phyloP scores from a whole-genome alignment of 345 rosid species.

The Hevea brasiliensis region DNA sequence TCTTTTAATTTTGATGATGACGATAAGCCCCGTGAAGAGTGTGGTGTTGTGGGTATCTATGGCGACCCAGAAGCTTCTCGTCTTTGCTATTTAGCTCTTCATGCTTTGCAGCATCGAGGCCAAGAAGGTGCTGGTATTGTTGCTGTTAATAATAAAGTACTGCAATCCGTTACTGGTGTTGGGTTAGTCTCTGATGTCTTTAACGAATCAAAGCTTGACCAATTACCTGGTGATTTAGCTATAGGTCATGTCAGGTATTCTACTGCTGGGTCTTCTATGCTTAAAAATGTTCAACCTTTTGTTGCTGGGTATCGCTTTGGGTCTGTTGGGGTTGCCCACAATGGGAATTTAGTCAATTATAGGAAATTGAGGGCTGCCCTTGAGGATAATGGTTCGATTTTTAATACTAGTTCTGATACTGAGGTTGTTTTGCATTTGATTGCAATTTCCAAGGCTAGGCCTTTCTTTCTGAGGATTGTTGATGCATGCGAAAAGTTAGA shows the following conservation, averaged over 20 bases:
- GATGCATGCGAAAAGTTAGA: conserved; percentile 87
- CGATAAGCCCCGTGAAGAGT: conserved; percentile 95
- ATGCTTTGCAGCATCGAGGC: conserved; percentile 95
- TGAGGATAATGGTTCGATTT: conserved; percentile 88
- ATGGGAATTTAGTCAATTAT: conserved; percentile 91
- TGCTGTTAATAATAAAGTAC: conserved; percentile 62
- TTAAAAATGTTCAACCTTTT: conserved; percentile 96
- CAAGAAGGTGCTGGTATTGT: conserved; percentile 99
- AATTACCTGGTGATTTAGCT: conserved; percentile 78
- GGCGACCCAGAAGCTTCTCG: conserved; percentile 94
- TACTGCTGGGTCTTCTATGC: conserved; percentile 91
- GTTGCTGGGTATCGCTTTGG: conserved; percentile 92
- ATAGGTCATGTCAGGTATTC: conserved; percentile 97
- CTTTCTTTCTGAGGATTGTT: conserved; percentile 82
- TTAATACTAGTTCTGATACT: conserved; percentile 91
- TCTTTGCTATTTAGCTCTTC: conserved; percentile 88
- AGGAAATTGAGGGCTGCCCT: conserved; percentile 56
- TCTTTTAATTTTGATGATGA: conserved; percentile 32
- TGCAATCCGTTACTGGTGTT: conserved; percentile 86
- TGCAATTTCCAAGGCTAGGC: conserved; percentile 85
- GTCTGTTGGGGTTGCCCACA: conserved; percentile 91
- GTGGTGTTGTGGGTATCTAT: conserved; percentile 92
- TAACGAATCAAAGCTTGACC: conserved; percentile 77
- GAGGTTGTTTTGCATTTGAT: conserved; percentile 97
- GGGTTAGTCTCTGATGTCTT: conserved; percentile 96